Evolutionary conservation across 768 basidiomycete species (phyloP), one percentile per base, ranked within the genome.

Genomic region (Auricularia sp.): DNA sequence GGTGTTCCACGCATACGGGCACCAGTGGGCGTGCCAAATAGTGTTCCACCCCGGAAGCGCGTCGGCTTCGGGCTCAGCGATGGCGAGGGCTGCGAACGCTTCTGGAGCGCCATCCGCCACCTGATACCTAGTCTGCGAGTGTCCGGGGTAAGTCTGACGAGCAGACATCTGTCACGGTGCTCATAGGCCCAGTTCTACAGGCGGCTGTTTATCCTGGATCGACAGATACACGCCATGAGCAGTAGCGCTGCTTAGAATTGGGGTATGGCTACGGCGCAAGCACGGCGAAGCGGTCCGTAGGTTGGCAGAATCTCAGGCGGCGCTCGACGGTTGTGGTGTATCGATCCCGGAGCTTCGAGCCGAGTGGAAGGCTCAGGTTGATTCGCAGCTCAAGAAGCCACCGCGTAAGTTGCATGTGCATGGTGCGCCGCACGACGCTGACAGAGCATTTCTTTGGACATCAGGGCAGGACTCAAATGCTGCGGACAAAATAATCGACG

Each of bases 1-100:
- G 5, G 77, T 74, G 1, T 75, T 80, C 73, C 79, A 81, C 66
- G 76, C 74, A 0, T 78, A 77, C 62, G 74, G 73, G 14, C 78
- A 78, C 62, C 71, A 76, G 56, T 78, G 75, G 77, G 66, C 73
- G 3, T 77, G 76, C 62, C 76, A 77, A 45, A 61, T 80, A 1
- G 45, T 72, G 0, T 78, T 77, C 61, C 75, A 76, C 77, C 74
- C 1, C 68, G 74, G 8, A 62, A 77, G 33, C 37, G 66, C 7
- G 11, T 45, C 8, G 75, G 75, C 11, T 67, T 64, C 61, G 63
- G 63, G 14, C 33, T 65, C 29, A 35, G 29, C 6, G 58, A 67
- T 54, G 66, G 66, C 3, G 66, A 67, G 58, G 66, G 66, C 6
- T 66, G 66, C 35, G 66, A 67, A 45, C 61, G 64, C 24, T 47